These are phyloP conservation scores for Kluyveromyces marxianus DNA, from an alignment of 1,139 yeast species.

Conservation along the genomic window DNA sequence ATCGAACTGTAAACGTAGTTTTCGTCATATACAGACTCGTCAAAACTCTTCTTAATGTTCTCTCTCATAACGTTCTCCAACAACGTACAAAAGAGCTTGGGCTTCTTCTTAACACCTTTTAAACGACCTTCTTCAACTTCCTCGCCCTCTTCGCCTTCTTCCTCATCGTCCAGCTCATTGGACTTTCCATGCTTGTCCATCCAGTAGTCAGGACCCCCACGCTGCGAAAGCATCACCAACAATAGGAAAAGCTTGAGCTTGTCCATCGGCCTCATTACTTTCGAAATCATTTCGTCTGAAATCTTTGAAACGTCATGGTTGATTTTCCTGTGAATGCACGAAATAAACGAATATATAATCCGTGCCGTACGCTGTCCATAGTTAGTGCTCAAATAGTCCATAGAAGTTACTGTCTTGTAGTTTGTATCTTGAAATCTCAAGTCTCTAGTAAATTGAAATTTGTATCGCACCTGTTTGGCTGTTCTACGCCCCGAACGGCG, in stretches of 20 bases:
- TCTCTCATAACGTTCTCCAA: constrained; percentile 29
- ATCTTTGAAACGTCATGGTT: constrained; percentile 24
- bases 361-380: constrained; percentile 27
- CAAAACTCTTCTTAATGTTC: constrained; percentile 28
- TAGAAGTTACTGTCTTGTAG: constrained; percentile 27
- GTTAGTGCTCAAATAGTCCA: constrained; percentile 25
- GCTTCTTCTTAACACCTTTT: constrained; percentile 4
- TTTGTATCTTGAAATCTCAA: constrained; percentile 23
- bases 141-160: constrained; percentile 7
- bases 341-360: constrained; percentile 26
- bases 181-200: constrained; percentile 23
- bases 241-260: constrained; percentile 27
- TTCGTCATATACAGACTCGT: constrained; percentile 26
- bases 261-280: constrained; percentile 24
- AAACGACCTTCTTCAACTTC: constrained; percentile 6
- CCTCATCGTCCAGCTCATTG: constrained; percentile 4
- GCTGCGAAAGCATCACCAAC: constrained; percentile 27
- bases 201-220: constrained; percentile 33
- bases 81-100: constrained; percentile 17
- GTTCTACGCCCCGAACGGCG: not conserved
- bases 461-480: constrained; percentile 6
- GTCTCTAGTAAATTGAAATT: constrained; percentile 15
- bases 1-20: constrained; percentile 31
- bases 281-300: constrained; percentile 18
- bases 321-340: constrained; percentile 28